phyloP scores from a whole-genome alignment of 2,329 filamentous ascomycete genomes.

The Rhynchosporium graminicola region DNA sequence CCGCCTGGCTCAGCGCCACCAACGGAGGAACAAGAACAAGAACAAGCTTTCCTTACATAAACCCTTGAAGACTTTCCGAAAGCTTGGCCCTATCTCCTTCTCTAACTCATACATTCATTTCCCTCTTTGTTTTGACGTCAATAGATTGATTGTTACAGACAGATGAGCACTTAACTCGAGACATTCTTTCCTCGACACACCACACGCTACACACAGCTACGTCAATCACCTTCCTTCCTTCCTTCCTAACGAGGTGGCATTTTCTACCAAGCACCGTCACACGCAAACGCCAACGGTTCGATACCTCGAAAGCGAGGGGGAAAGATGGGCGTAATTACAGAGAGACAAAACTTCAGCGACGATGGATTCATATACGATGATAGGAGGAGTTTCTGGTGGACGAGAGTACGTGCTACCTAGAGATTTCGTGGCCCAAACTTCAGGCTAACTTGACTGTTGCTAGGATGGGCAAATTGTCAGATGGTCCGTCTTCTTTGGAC shows the following conservation, averaged over 20 bases:
- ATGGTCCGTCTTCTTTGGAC: slow-evolving; percentile 66
- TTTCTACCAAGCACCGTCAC: not conserved
- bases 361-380: slow-evolving; percentile 35
- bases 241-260: not conserved
- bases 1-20: slow-evolving; percentile 20
- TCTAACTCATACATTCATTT: slow-evolving; percentile 9
- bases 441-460: not conserved
- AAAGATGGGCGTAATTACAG: slow-evolving; percentile 22
- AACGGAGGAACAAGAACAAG: slow-evolving; percentile 11
- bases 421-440: not conserved
- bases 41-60: slow-evolving; percentile 16
- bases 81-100: slow-evolving; percentile 21
- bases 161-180: slow-evolving; percentile 19
- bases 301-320: not conserved
- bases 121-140: not conserved
- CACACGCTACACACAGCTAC: not conserved
- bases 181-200: slow-evolving; percentile 10
- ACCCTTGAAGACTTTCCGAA: slow-evolving; percentile 17
- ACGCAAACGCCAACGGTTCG: not conserved
- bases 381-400: slow-evolving; percentile 44
- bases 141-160: slow-evolving; percentile 20
- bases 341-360: slow-evolving; percentile 23
- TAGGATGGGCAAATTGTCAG: slow-evolving; percentile 53
- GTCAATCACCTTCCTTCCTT: not conserved
- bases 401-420: slow-evolving; percentile 40